Percentiles rank a stretch among this genome's conserved stretches.
Conservation (phyloP, 2,329 filamentous ascomycete species). For the Sporothrix luriei region DNA sequence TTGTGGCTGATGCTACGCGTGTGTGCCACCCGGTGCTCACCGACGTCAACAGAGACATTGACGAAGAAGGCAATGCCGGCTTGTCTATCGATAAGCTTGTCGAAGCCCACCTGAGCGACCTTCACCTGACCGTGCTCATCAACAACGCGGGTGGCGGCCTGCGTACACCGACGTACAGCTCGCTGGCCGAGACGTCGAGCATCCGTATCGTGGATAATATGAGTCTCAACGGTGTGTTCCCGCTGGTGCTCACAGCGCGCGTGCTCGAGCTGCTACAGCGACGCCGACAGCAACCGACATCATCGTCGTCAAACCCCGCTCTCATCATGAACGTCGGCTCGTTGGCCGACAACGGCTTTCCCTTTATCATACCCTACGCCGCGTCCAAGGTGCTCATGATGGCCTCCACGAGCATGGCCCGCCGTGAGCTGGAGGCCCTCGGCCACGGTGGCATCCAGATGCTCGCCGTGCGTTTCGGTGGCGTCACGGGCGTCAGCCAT, state of each 20-base stretch:
- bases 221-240: slow-evolving; percentile 55
- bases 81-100: slow-evolving; percentile 8
- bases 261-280: slow-evolving; percentile 49
- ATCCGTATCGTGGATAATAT: slow-evolving; percentile 48
- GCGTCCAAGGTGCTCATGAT: slow-evolving; percentile 40
- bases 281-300: background rate
- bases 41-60: no score
- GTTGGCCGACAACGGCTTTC: slow-evolving; percentile 49
- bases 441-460: slow-evolving; percentile 35
- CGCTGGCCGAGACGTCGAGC: slow-evolving; percentile 44
- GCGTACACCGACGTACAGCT: slow-evolving; percentile 41
- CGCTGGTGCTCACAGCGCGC: slow-evolving; percentile 50
- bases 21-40: slow-evolving; percentile 12
- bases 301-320: slow-evolving; percentile 40
- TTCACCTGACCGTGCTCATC: slow-evolving; percentile 56
- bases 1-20: slow-evolving; percentile 50
- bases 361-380: slow-evolving; percentile 47
- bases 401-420: slow-evolving; percentile 32
- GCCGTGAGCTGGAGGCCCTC: slow-evolving; percentile 35
- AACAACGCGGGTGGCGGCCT: slow-evolving; percentile 58
- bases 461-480: slow-evolving; percentile 35
- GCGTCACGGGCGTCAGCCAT: slow-evolving; percentile 36
- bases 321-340: slow-evolving; percentile 57
- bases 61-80: no score
- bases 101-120: slow-evolving; percentile 38